Evolutionary conservation across 805 yeast genomes (phyloP), one percentile per base, ranked within the genome.

Genomic region (Lachancea lanzarotensis): DNA sequence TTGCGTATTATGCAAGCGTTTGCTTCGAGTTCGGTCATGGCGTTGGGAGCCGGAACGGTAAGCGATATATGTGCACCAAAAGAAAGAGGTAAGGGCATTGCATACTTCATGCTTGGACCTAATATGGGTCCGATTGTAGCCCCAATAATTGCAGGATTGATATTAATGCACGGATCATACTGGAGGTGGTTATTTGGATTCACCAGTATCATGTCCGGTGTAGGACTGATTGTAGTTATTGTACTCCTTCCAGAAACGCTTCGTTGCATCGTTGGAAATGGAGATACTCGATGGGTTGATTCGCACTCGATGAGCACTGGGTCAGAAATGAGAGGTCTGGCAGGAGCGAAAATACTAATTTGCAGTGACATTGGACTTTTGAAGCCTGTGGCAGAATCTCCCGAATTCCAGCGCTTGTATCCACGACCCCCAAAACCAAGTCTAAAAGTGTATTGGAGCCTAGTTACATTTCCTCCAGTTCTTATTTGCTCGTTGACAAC

Each of bases 41-140:
- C 95, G 16, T 82, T 87, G 25, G 96, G 96, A 1, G 95, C 96
- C 0, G 96, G 95, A 2, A 85, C 95, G 0, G 81, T 89, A 16
- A 78, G 87, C 25, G 97, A 89, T 60, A 62, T 89, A 27, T 82
- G 74, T 48, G 71, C 77, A 8, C 81, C 82, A 16, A 71, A 75
- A 26, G 75, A 80, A 52, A 70, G 96, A 54, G 96, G 95, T 2
- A 69, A 74, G 11, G 91, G 95, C 1, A 81, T 89, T 75, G 93
- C 95, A 0, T 73, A 81, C 45, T 89, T 81, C 53, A 89, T 88
- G 71, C 63, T 89, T 50, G 97, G 96, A 0, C 95, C 95, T 0
- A 77, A 89, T 41, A 71, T 83, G 53, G 96, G 95, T 0, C 97
- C 96, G 1, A 74, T 89, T 36, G 52, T 88, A 2, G 88, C 95